Conservation (phyloP, 257 asterid species). For the Scutellaria baicalensis region DNA sequence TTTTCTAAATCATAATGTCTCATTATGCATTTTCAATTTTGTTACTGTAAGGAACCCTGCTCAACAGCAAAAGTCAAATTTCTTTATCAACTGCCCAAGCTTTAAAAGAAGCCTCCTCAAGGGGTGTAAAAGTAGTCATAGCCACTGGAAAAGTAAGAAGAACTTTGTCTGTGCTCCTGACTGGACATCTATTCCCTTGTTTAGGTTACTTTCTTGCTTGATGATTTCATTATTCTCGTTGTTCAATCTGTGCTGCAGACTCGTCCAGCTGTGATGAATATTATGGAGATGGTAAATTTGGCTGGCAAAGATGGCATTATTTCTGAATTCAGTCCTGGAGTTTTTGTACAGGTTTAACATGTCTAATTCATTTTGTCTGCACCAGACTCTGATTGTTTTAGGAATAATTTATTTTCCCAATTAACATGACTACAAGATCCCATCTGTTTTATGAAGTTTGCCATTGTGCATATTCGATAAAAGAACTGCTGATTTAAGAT, state of each 20-base stretch:
- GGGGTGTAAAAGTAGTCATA: constrained; percentile 91
- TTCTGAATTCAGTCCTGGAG: constrained; percentile 86
- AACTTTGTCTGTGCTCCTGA: background rate
- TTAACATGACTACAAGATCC: background rate
- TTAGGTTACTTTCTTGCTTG: constrained; percentile 18
- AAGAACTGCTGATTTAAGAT: background rate
- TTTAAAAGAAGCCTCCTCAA: constrained; percentile 72
- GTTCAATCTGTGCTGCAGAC: constrained; percentile 39
- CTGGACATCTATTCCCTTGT: background rate
- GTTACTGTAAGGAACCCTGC: constrained; percentile 64
- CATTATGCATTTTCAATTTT: constrained; percentile 11
- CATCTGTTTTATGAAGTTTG: background rate
- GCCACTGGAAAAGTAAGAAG: constrained; percentile 95
- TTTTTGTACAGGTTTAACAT: constrained; percentile 71
- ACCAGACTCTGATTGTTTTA: background rate
- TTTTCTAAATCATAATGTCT: background rate
- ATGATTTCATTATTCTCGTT: constrained; percentile 13
- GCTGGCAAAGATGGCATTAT: constrained; percentile 72
- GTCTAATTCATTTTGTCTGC: background rate
- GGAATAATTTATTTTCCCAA: background rate
- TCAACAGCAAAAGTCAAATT: constrained; percentile 92
- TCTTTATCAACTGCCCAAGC: constrained; percentile 70
- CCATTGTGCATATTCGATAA: background rate
- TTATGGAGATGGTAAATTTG: constrained; percentile 66
- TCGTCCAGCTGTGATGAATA: constrained; percentile 76